Base-by-base conservation (phyloP, 1,284 basidiomycete genomes). In the Pholiota adiposa region DNA sequence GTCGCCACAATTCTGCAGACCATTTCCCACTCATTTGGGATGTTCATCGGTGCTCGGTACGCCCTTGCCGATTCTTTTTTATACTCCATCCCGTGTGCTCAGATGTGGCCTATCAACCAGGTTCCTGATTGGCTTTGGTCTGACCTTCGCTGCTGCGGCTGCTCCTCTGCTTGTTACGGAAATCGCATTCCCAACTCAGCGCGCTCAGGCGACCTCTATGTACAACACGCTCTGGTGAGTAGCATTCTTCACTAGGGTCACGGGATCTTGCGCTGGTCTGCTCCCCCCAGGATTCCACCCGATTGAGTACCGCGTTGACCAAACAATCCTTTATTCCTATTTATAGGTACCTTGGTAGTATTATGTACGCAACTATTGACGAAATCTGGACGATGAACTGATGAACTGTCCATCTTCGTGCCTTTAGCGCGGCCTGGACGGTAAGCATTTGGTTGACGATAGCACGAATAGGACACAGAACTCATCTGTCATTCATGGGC, bases 41-140 rank as follows among this genome's bases (percentile, higher is more conserved):
- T 92, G 88, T 94, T 94, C 76, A 90, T 93, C 65, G 88, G 86
- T 55, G 85, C 89, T 69, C 83, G 89, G 82, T 84, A 60, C 38
- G 61, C 52, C 33, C 7, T 18, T 16, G 2, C 19, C 11, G 16
- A 41, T 25, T 25, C 33, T 51, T 25, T 29, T 25, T 23, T 19
- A 18, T 8, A 19, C 4, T 36, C n/a, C 18, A 34, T 29, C 48
- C 41, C n/a, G n/a, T n/a, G 23, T 48, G 23, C 34, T 29, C 33
- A 48, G 27, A 44, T 36, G 34, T 36, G 31, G 25, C 51, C 50
- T 56, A 40, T 46, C 29, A 18, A 49, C 51, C 51, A 79, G 78
- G n/a, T 81, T 82, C 69, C 59, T 83, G 65, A 79, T 86, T 56
- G 83, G 83, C 2, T 84, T 85, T 61, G 83, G 83, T 3, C 72